Percentiles rank a stretch among this genome's conserved stretches.
Evolutionary conservation across 345 rosid genomes (phyloP).

Genomic region (Psidium guajava): DNA sequence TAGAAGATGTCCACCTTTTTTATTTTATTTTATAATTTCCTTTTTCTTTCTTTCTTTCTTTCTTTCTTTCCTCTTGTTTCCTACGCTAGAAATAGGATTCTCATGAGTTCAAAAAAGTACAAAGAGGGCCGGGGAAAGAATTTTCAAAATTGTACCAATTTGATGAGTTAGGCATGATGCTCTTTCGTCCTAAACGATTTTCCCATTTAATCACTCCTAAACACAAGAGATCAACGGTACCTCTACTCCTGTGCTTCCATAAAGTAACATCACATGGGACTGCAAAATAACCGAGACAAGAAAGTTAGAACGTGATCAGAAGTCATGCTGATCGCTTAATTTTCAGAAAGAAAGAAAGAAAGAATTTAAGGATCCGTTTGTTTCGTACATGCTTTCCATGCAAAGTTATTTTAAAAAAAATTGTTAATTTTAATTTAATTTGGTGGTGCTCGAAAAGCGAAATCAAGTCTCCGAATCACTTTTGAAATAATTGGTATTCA

Average conservation of each 20-base stretch:
- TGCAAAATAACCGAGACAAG: background rate
- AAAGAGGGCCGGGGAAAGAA: background rate
- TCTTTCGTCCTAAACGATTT: background rate
- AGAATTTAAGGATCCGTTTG: background rate
- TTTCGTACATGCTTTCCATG: too few species aligned
- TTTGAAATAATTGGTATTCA: background rate
- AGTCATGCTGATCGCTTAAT: background rate
- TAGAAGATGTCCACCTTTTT: background rate
- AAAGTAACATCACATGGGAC: background rate
- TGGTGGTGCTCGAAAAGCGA: fast-evolving
- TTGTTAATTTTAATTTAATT: background rate
- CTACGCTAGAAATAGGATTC: background rate
- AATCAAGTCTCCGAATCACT: background rate
- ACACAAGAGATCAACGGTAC: too few species aligned
- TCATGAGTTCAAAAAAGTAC: background rate
- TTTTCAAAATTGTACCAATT: background rate
- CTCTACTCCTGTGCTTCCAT: background rate
- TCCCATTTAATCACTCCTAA: background rate
- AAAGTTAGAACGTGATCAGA: background rate
- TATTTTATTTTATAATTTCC: background rate
- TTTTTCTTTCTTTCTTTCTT: background rate
- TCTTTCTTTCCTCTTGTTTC: too few species aligned
- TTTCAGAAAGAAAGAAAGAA: background rate
- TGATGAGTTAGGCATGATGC: background rate
- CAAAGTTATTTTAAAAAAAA: background rate